Evolutionary conservation across 805 yeast genomes (phyloP), one percentile per base, ranked within the genome.

Genomic region (Grigorovia humatica): DNA sequence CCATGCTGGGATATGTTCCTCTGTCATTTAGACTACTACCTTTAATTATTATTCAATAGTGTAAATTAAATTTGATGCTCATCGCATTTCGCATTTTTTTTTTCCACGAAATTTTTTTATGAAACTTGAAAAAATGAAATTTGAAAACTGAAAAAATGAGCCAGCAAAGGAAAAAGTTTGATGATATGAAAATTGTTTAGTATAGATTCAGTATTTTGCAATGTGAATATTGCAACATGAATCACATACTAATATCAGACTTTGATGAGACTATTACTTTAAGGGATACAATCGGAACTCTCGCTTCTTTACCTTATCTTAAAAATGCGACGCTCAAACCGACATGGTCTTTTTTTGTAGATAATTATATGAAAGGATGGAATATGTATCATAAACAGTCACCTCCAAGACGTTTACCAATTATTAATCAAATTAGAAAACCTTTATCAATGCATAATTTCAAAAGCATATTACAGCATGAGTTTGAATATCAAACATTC

Each of bases 1-100:
- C 71, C 71, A 68, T 9, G 71, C 71, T 9, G 71, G 71, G 23
- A 68, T 50, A 51, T 66, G 67, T 47, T 48, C 54, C 38, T 50
- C 53, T 35, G 56, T 48, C 62, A 58, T 58, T 42, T 9, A 23
- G 13, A 32, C 38, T 32, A 23, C 27, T 23, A 23, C 6, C 27
- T 23, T 23, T 23, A 23, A 23, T 23, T 23, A 23, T 23, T 23
- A 23, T 23, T 23, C 27, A 23, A 23, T 23, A 23, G 27, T 23
- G 27, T 23, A 23, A 23, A 23, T 23, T 23, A 23, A 6, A 23
- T 23, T 23, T 23, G 11, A 27, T 18, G 41, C 50, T 48, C 50
- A 48, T 48, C 50, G 50, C 35, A 19, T n/a, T n/a, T n/a, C n/a
- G n/a, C n/a, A n/a, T n/a, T n/a, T 27, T 43, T 48, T 47, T 41